These are phyloP conservation scores for Leucaena leucocephala DNA, from an alignment of 306 rosid genomes.

Conservation along the genomic window DNA sequence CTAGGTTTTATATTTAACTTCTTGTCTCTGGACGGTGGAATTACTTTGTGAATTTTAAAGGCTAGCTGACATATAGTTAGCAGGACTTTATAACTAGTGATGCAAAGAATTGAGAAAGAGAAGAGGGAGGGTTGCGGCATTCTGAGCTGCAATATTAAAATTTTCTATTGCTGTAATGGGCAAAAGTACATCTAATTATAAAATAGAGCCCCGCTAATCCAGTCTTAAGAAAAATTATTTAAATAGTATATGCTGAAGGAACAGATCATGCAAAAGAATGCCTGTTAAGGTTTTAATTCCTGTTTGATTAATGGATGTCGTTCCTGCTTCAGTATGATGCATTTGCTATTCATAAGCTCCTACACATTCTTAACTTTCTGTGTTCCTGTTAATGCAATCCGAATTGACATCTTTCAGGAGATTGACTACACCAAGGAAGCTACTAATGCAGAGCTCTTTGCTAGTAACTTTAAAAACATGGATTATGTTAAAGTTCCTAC, in stretches of 20 bases:
- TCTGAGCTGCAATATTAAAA: not conserved
- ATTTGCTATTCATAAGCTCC: conserved; percentile 19
- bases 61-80: conserved; percentile 8
- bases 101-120: not conserved
- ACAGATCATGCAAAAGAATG: conserved; percentile 1
- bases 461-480: conserved; percentile 81
- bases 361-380: conserved; percentile 28
- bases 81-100: not conserved
- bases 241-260: not conserved
- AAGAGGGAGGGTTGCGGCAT: not conserved
- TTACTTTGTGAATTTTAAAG: conserved; percentile 7
- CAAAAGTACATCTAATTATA: not conserved
- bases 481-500: conserved; percentile 93
- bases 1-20: conserved; percentile 17
- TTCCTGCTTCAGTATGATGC: conserved; percentile 31
- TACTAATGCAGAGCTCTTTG: conserved; percentile 85
- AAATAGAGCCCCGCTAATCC: not conserved
- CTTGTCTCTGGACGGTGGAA: conserved; percentile 1
- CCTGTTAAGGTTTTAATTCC: not conserved
- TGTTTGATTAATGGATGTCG: conserved; percentile 24
- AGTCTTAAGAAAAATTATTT: no score
- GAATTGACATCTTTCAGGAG: conserved; percentile 68
- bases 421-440: conserved; percentile 99
- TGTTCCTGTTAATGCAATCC: conserved; percentile 30
- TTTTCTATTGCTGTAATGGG: not conserved